Percentiles rank a stretch among this genome's conserved stretches.
Evolutionary conservation across 2,329 filamentous ascomycete genomes (phyloP).

Genomic region (Xylaria polymorpha): DNA sequence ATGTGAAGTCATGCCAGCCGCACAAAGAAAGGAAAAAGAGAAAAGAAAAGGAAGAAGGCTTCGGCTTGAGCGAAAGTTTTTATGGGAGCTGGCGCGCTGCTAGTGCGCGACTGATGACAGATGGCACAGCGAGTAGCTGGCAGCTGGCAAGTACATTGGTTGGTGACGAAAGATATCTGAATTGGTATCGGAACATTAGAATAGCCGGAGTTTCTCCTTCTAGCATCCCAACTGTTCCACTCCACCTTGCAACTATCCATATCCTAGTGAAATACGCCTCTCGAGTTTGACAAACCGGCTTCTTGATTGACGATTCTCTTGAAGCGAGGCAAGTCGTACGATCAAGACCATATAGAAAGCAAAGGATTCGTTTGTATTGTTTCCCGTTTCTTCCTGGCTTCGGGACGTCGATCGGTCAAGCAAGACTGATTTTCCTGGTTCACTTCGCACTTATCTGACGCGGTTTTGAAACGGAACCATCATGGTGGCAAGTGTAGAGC

Average conservation of each 20-base stretch:
- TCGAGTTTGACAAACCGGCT: not conserved
- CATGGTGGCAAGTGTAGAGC: conserved; percentile 12
- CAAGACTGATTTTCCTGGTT: conserved; percentile 6
- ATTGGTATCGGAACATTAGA: conserved; percentile 29
- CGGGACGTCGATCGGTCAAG: conserved; percentile 4
- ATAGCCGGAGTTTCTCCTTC: conserved; percentile 22
- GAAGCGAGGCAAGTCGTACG: not conserved
- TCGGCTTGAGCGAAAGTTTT: conserved; percentile 20
- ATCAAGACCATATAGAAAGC: not conserved
- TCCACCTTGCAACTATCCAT: not conserved
- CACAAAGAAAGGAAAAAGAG: conserved; percentile 73
- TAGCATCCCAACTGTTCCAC: not conserved
- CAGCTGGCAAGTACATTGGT: not conserved
- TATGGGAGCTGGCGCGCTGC: conserved; percentile 16
- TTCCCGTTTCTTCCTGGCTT: conserved; percentile 11
- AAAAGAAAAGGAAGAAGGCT: conserved; percentile 28
- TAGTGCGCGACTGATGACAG: not conserved
- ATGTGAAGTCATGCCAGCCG: conserved; percentile 78
- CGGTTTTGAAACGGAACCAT: conserved; percentile 32
- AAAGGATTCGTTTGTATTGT: not conserved
- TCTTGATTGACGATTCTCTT: not conserved
- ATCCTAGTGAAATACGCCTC: not conserved
- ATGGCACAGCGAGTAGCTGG: not conserved
- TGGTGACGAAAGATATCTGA: not conserved
- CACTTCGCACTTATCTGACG: conserved; percentile 22